Conservation (phyloP, 352 stramenopile genomes). For the Phytophthora citrophthora region DNA sequence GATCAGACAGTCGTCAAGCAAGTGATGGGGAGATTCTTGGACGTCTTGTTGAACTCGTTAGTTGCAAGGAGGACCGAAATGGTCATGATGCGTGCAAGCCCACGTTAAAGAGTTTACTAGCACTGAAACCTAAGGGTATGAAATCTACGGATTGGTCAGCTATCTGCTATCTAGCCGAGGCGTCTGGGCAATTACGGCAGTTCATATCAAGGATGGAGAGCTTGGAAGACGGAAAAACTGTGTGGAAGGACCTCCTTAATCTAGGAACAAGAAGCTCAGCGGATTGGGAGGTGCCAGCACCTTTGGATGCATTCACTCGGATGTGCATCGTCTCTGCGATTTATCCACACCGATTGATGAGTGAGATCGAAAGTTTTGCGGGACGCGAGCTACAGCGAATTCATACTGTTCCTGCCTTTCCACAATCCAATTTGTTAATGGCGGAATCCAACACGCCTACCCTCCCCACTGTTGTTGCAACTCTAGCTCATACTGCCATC, state of each 20-base stretch:
- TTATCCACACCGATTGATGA: slow-evolving; percentile 30
- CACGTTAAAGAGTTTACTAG: slow-evolving; percentile 28
- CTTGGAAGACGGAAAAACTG: slow-evolving; percentile 2
- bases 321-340: slow-evolving; percentile 38
- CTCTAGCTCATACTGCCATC: slow-evolving; percentile 16
- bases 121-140: slow-evolving; percentile 26
- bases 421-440: slow-evolving; percentile 1
- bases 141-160: slow-evolving; percentile 27
- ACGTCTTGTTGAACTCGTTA: slow-evolving; percentile 18
- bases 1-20: too few relatives aligned
- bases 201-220: slow-evolving; percentile 36
- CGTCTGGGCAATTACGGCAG: slow-evolving; percentile 25
- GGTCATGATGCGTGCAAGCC: slow-evolving; percentile 2
- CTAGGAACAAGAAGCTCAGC: slow-evolving; percentile 5
- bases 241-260: slow-evolving; percentile 34
- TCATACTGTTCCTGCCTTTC: neutral
- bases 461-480: slow-evolving; percentile 23
- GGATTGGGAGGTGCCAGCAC: slow-evolving; percentile 12
- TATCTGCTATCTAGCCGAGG: slow-evolving; percentile 41
- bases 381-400: slow-evolving; percentile 23
- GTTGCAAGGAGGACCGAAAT: slow-evolving; percentile 1
- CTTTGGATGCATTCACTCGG: slow-evolving; percentile 25
- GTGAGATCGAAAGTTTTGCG: slow-evolving; percentile 41
- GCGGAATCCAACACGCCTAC: slow-evolving; percentile 4
- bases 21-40: slow-evolving; percentile 12